Conservation (phyloP, 257 asterid species). For the Perilla frutescens region DNA sequence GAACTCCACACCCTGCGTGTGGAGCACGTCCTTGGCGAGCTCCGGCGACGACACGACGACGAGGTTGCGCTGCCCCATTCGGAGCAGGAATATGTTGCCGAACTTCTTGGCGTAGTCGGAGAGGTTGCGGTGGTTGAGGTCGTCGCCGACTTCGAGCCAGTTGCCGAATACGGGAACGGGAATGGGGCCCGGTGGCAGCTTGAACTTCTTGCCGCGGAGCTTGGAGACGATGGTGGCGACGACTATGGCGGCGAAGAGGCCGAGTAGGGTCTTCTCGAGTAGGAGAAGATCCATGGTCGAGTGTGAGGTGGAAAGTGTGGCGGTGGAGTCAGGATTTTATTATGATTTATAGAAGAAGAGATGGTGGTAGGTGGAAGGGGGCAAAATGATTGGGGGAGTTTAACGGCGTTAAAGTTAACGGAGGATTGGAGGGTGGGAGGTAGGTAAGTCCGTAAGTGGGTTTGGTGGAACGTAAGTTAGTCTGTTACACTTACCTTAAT, state of each 20-base stretch:
- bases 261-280: slow-evolving; percentile 62
- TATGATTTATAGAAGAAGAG: background rate
- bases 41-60: slow-evolving; percentile 76
- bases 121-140: slow-evolving; percentile 68
- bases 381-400: background rate
- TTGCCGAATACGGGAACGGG: slow-evolving; percentile 71
- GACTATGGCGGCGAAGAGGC: slow-evolving; percentile 57
- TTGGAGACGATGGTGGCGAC: slow-evolving; percentile 60
- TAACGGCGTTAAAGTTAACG: slow-evolving; percentile 27
- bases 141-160: slow-evolving; percentile 75
- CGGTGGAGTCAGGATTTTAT: background rate
- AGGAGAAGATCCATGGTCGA: slow-evolving; percentile 65
- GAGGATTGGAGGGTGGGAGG: background rate
- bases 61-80: slow-evolving; percentile 74
- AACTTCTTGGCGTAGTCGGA: slow-evolving; percentile 55
- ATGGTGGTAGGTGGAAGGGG: background rate
- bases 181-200: slow-evolving; percentile 72
- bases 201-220: slow-evolving; percentile 56
- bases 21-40: slow-evolving; percentile 69
- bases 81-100: slow-evolving; percentile 56
- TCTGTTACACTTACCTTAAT: no score
- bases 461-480: slow-evolving; percentile 20
- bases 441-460: slow-evolving; percentile 22
- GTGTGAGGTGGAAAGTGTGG: background rate
- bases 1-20: slow-evolving; percentile 75